Percentiles rank a stretch among this genome's conserved stretches.
These are phyloP conservation scores for Rubia peregrina DNA, from an alignment of 305 asterid species.

Conservation along the genomic window DNA sequence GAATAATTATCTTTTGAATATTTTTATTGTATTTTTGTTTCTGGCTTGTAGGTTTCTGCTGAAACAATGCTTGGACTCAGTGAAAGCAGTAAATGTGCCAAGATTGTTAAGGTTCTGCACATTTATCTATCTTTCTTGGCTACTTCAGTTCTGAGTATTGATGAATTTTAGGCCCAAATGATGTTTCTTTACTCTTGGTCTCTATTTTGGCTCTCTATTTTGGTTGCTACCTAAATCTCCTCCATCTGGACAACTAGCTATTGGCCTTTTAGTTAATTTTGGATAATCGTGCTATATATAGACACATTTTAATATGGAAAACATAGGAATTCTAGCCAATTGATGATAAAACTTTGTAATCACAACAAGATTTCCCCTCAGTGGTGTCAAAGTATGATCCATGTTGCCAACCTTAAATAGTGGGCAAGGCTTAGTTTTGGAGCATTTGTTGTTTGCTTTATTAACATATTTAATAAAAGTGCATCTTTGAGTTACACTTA, in stretches of 20 bases:
- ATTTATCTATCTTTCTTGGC: constrained; percentile 14
- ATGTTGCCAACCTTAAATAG: not conserved
- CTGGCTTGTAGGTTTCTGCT: constrained; percentile 66
- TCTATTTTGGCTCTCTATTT: no score
- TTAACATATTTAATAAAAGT: not conserved
- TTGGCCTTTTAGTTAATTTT: not conserved
- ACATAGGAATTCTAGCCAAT: not conserved
- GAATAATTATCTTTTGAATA: constrained; percentile 9
- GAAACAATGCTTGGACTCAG: constrained; percentile 95
- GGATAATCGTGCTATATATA: not conserved
- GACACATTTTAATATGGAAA: not conserved
- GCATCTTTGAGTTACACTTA: not conserved
- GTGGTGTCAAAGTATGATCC: not conserved
- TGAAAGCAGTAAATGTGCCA: constrained; percentile 90
- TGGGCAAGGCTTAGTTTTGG: not conserved
- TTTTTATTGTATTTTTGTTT: constrained; percentile 12
- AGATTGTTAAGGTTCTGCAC: constrained; percentile 67
- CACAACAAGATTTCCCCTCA: not conserved
- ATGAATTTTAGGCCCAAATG: not conserved
- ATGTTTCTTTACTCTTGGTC: not conserved
- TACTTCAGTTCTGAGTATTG: not conserved
- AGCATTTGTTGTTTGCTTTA: not conserved
- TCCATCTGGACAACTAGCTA: not conserved
- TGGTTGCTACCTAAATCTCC: not conserved
- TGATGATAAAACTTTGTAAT: not conserved